These are phyloP conservation scores for Xylaria sp. DNA, from an alignment of 2,329 filamentous ascomycete genomes.

Conservation along the genomic window DNA sequence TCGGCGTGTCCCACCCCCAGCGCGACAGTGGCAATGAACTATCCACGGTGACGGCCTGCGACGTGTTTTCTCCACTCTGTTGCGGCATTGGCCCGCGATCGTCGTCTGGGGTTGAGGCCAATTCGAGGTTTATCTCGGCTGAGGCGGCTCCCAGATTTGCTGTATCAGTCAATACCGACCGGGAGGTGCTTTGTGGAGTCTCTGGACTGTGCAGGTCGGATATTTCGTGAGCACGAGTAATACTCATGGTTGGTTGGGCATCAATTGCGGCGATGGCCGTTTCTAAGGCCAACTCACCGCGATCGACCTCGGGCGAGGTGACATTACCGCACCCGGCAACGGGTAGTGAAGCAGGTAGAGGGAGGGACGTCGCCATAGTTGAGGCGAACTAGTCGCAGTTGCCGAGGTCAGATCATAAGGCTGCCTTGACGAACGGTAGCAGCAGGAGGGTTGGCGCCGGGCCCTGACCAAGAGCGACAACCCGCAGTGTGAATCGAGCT, in stretches of 20 bases:
- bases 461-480: conserved; percentile 14
- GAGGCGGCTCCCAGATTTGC: conserved; percentile 24
- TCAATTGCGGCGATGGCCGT: conserved; percentile 44
- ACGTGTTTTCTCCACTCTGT: conserved; percentile 35
- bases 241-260: conserved; percentile 46
- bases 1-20: conserved; percentile 44
- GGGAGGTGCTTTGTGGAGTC: conserved; percentile 16
- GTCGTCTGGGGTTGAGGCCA: conserved; percentile 32
- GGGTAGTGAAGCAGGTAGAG: conserved; percentile 37
- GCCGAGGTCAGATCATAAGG: conserved; percentile 49
- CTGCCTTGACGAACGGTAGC: conserved; percentile 50
- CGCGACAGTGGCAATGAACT: conserved; percentile 36
- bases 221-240: conserved; percentile 21
- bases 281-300: conserved; percentile 42
- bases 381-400: conserved; percentile 37
- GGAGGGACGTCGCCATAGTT: conserved; percentile 36
- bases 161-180: conserved; percentile 5
- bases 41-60: conserved; percentile 36
- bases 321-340: conserved; percentile 42
- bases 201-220: conserved; percentile 29
- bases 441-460: conserved; percentile 38
- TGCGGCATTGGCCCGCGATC: conserved; percentile 30
- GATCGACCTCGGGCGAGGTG: conserved; percentile 38
- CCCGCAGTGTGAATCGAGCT: conserved; percentile 25
- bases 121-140: conserved; percentile 25